Base-by-base conservation (phyloP, 306 rosid species). In the Senna tora region DNA sequence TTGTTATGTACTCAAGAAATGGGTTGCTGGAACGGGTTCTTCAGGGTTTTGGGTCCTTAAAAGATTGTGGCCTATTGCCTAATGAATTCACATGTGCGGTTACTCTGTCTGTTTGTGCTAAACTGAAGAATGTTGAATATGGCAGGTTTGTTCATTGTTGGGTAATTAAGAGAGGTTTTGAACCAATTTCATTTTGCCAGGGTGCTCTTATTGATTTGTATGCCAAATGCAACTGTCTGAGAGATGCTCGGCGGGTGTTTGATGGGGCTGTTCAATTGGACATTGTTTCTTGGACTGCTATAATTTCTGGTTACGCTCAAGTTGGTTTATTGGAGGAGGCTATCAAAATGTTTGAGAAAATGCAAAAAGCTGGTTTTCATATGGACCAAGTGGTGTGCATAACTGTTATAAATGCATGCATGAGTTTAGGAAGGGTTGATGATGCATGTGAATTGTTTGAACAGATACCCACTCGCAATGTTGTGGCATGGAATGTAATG, bases 401-500 rank as follows among this genome's bases (percentile, higher is more conserved):
- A 21, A 88, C 93, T n/a, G 89, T 79, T 57, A 77, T 92, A 19
- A 86, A 77, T 77, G 93, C 90, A 2, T 84, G 69, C 45, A 67
- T 89, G 36, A 54, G 68, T 79, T 56, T 79, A 3, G 87, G 87
- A 39, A 84, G 80, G 69, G 75, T 87, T 13, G 58, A 68, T 36
- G 77, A 83, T 16, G 92, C 93, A 0, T 22, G 87, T 10, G 76
- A 75, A 0, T 74, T 90, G 82, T 93, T 93, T 65, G 20, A 58
- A 33, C 84, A 77, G 81, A 84, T 84, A 62, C 79, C 74, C 38
- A 50, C 54, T 59, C 77, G 82, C 28, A 86, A 87, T 86, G 87
- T 85, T 75, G 93, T 93, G 63, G 98, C 90, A 3, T 92, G 94
- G 94, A 92, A 92, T 71, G 85, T 86, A 69, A 92, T 92, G 92